A percentile compares a stretch with the other conserved stretches of the same genome.
Evolutionary conservation across 148 eudicot genomes (phyloP).

Genomic region (Rhododendron ferrugineum): DNA sequence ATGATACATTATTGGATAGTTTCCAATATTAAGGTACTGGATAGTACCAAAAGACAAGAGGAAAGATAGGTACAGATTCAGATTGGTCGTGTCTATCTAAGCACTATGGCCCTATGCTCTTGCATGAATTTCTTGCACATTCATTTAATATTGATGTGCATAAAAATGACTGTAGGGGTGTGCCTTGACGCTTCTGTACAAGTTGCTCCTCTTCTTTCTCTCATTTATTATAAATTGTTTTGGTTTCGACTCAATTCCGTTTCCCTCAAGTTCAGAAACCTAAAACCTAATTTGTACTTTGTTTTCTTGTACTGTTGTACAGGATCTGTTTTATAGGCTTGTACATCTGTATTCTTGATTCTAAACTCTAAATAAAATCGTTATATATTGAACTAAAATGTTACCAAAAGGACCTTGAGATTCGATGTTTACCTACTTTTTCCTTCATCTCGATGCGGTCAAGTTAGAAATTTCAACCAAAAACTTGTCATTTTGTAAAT

Average conservation of each 20-base stretch:
- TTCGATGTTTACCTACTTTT: neutral
- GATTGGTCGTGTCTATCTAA: neutral
- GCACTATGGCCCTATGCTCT: neutral
- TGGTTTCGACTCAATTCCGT: neutral
- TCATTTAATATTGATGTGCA: neutral
- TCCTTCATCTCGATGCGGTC: neutral
- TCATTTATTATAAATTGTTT: too few species aligned
- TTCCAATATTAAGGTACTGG: neutral
- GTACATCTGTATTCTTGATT: neutral
- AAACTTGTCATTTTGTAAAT: neutral
- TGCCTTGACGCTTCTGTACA: neutral
- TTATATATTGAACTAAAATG: neutral
- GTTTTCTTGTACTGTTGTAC: too few species aligned
- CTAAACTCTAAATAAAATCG: neutral
- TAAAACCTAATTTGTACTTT: neutral
- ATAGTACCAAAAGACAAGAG: too few species aligned
- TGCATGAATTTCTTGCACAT: neutral
- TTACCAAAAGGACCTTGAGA: neutral
- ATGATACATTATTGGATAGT: neutral
- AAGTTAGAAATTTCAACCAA: neutral
- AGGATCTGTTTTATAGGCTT: too few species aligned
- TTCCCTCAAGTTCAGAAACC: neutral
- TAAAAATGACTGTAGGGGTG: neutral
- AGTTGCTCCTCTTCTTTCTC: neutral
- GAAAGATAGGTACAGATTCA: neutral